Conservation (phyloP, 1,284 basidiomycete genomes). For the Polyporus tsugae region DNA sequence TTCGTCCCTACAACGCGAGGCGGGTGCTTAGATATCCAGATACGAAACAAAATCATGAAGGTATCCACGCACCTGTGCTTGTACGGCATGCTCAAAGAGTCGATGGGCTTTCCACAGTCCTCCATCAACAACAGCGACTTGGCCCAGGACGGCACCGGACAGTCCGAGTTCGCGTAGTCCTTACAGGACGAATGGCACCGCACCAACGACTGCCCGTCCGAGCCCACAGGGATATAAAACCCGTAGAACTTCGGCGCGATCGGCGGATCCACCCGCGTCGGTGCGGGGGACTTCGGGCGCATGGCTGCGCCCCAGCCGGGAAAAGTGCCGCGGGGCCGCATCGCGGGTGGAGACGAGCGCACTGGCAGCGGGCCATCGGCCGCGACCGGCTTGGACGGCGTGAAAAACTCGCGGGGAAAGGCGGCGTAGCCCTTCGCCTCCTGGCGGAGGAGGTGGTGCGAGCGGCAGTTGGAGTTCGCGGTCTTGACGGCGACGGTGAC, state of each 20-base stretch:
- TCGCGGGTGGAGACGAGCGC: slow-evolving; percentile 23
- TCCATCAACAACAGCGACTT: slow-evolving; percentile 60
- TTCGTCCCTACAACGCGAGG: slow-evolving; percentile 42
- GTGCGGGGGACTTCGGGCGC: slow-evolving; percentile 48
- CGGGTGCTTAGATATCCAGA: not conserved
- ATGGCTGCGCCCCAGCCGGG: slow-evolving; percentile 44
- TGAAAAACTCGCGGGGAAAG: slow-evolving; percentile 44
- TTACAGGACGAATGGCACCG: slow-evolving; percentile 18
- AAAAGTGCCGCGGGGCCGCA: slow-evolving; percentile 16
- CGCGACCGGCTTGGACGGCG: slow-evolving; percentile 54
- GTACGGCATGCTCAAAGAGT: slow-evolving; percentile 37
- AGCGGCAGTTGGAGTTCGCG: slow-evolving; percentile 27
- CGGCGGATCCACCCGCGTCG: slow-evolving; percentile 50
- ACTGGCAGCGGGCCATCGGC: slow-evolving; percentile 41
- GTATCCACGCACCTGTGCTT: slow-evolving; percentile 44
- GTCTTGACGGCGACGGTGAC: slow-evolving; percentile 45
- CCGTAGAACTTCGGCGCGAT: slow-evolving; percentile 63
- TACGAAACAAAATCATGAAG: not conserved
- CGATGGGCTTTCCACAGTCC: slow-evolving; percentile 52
- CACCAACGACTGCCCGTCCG: slow-evolving; percentile 18
- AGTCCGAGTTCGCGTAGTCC: slow-evolving; percentile 20
- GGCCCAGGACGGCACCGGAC: slow-evolving; percentile 35
- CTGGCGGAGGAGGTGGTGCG: slow-evolving; percentile 39
- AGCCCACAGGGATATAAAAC: slow-evolving; percentile 49
- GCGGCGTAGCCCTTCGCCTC: slow-evolving; percentile 55